These are phyloP conservation scores for Intubia oerlemansii DNA, from an alignment of 2,329 filamentous ascomycete species.

Conservation along the genomic window DNA sequence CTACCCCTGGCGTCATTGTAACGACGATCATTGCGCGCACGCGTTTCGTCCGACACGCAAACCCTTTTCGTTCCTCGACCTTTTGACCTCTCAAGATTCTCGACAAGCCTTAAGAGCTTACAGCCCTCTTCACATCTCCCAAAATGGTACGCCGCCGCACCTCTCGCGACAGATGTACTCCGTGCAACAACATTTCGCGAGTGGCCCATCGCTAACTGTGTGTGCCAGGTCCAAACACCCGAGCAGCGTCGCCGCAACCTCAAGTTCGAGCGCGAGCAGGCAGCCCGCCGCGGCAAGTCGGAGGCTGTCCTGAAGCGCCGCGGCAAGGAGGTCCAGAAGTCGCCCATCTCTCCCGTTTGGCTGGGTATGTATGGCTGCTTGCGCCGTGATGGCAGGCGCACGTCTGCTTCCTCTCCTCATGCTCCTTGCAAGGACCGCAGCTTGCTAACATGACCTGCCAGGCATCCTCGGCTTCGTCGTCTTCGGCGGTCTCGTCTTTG, in stretches of 20 bases:
- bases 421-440: neutral
- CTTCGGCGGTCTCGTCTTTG: conserved; percentile 38
- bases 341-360: conserved; percentile 43
- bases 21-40: too few relatives aligned
- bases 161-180: too few relatives aligned
- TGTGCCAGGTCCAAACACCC: conserved; percentile 36
- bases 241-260: conserved; percentile 65
- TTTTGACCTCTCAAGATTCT: too few relatives aligned
- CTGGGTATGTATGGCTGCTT: conserved; percentile 25
- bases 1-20: too few relatives aligned
- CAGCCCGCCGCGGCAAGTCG: conserved; percentile 56
- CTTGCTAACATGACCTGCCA: conserved; percentile 10
- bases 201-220: too few relatives aligned
- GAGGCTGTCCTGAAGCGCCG: conserved; percentile 40
- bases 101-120: too few relatives aligned
- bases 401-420: neutral
- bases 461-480: conserved; percentile 37
- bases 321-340: conserved; percentile 31
- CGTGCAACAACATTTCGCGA: too few relatives aligned
- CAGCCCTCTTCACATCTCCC: neutral
- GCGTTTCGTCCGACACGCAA: neutral
- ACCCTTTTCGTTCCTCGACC: too few relatives aligned
- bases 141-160: too few relatives aligned
- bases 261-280: conserved; percentile 55
- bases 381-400: too few relatives aligned